Evolutionary conservation across 2,329 filamentous ascomycete species (phyloP), one percentile per base, ranked within the genome.

Genomic region (Rhinocladiella mackenziei): DNA sequence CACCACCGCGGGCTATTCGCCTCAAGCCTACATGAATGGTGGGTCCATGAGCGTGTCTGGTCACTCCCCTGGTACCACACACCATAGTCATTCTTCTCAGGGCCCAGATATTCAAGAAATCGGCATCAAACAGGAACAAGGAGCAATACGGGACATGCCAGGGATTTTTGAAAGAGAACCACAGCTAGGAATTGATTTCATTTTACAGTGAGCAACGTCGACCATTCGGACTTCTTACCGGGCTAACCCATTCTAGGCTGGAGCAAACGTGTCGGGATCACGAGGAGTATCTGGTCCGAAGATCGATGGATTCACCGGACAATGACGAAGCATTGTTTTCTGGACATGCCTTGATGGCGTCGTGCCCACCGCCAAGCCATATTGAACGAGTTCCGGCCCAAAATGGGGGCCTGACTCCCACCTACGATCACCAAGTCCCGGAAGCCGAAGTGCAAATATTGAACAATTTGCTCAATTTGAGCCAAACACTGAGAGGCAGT

Each of bases 251-350:
- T 32, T 7, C 52, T 65, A 78, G 65, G 54, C 58, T 76, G 75
- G 84, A 86, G 84, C 85, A 84, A 63, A 87, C 89, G 39, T 97
- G 92, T 73, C 94, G 94, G 78, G 81, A 89, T 57, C 89, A 95
- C 66, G 77, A 91, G 68, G 86, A 88, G 57, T 86, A 83, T 67
- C 74, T 94, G 50, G 72, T 89, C 56, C 81, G 75, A 45, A 68
- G 73, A 47, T 75, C 71, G 50, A 65, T 72, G 62, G 73, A 69
- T 65, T 70, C 39, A 47, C 72, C 51, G 36, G 68, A 76, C 54
- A 65, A 80, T 43, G 83, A 84, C 53, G 76, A 76, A 55, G 79
- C 84, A 46, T 74, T 63, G 1, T 67, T 86, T 30, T 91, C 86
- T 54, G 92, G 91, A 29, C 92, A 98, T 65, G 89, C 87, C 3